Conservation (phyloP, 2,329 filamentous ascomycete species). For the Corinectria fuckeliana region DNA sequence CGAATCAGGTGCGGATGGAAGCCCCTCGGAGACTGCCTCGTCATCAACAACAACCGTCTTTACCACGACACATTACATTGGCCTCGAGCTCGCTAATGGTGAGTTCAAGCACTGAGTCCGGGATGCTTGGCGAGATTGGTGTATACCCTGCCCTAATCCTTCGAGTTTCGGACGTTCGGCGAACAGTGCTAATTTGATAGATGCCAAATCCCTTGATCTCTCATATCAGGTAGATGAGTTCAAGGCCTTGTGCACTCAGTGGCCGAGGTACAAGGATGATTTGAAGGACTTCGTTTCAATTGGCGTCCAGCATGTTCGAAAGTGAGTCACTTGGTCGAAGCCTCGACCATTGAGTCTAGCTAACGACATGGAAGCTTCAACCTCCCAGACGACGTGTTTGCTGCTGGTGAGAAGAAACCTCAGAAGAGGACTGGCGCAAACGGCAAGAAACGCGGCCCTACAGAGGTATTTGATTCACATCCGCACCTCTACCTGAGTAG, state of each 20-base stretch:
- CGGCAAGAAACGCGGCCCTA: constrained; percentile 56
- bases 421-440: constrained; percentile 58
- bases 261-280: constrained; percentile 77
- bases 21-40: constrained; percentile 13
- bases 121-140: neutral
- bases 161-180: neutral
- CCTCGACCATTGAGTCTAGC: constrained; percentile 8
- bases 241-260: constrained; percentile 79
- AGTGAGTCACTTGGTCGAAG: constrained; percentile 61
- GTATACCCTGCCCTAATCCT: neutral
- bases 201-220: constrained; percentile 75
- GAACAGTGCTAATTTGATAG: constrained; percentile 51
- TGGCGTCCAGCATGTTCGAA: constrained; percentile 82
- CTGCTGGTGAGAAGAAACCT: constrained; percentile 76
- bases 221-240: constrained; percentile 86
- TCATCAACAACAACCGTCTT: constrained; percentile 62
- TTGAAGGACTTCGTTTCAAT: constrained; percentile 68
- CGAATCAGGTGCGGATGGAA: constrained; percentile 17
- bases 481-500: constrained; percentile 20
- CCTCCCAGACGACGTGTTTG: constrained; percentile 89
- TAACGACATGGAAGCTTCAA: constrained; percentile 67
- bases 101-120: constrained; percentile 43
- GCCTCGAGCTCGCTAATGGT: constrained; percentile 80
- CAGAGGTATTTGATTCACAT: constrained; percentile 49
- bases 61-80: constrained; percentile 94